Evolutionary conservation across 345 rosid genomes (phyloP), one percentile per base, ranked within the genome.

Genomic region (Brassica nigra): DNA sequence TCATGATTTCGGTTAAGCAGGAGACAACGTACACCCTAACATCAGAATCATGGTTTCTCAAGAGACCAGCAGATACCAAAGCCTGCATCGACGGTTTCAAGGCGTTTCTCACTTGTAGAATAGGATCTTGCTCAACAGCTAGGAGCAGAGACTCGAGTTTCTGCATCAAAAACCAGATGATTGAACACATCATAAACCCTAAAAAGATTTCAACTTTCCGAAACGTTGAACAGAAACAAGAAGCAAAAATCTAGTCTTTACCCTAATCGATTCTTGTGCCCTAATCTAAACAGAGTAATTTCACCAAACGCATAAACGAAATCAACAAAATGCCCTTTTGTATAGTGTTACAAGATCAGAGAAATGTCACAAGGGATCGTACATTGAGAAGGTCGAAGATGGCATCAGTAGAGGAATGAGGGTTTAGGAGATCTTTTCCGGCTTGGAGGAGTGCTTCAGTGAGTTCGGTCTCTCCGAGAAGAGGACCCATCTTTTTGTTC

Each of bases 1-100:
- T 87, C 68, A 87, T 85, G 30, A 92, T 84, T 73, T 92, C 94
- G 23, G 82, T 90, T 42, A 90, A 68, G 85, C 98, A 92, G n/a
- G 91, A 92, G 80, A 84, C 83, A 73, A 89, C 90, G 12, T 89
- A 83, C 77, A 90, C 84, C 82, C 81, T 86, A 52, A 94, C 95
- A 86, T 85, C 87, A 44, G 73, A 66, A 71, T 88, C 87, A 28
- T 87, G 68, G 82, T 88, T 86, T 75, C 84, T 88, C 67, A 92
- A 80, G 39, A 92, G 86, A 33, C 77, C 77, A 77, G 69, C 64
- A 9, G 93, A 81, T 28, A 85, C 81, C 74, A 94, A 83, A 70
- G 93, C 97, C 81, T 78, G 82, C 90, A 88, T 86, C 12, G 85
- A 28, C 3, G 88, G 88, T 5, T 77, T 65, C 66, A 94, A 85